These are phyloP conservation scores for Microcera coccophila DNA, from an alignment of 2,329 filamentous ascomycete species.

Conservation along the genomic window DNA sequence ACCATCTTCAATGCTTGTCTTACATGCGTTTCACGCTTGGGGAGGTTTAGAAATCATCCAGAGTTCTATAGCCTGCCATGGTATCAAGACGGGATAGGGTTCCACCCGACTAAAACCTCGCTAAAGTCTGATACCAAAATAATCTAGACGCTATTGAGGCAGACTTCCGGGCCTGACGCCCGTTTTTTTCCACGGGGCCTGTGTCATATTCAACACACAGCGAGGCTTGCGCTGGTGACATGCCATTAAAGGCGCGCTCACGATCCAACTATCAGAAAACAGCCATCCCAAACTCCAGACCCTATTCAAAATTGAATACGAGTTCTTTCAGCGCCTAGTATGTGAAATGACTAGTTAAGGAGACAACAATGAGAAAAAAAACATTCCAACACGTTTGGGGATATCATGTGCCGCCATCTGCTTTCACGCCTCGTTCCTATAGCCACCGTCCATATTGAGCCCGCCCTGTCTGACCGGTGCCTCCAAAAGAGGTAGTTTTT, in stretches of 20 bases:
- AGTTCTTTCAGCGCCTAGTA: constrained; percentile 23
- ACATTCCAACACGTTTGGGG: constrained; percentile 20
- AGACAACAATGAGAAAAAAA: constrained; percentile 5
- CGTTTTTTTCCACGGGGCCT: too few species aligned
- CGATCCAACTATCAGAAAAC: constrained; percentile 12
- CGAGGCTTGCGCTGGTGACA: constrained; percentile 1
- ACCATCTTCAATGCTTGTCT: too few species aligned
- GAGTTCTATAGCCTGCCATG: too few species aligned
- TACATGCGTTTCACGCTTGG: too few species aligned
- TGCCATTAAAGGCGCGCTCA: constrained; percentile 4
- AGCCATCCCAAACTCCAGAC: constrained; percentile 17
- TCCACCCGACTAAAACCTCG: too few species aligned
- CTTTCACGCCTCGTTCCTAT: constrained; percentile 22
- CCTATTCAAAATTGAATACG: constrained; percentile 16
- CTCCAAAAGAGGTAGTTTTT: constrained; percentile 20
- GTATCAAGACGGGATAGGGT: too few species aligned
- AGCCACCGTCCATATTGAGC: constrained; percentile 25
- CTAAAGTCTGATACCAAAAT: too few species aligned
- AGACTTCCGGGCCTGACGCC: too few species aligned
- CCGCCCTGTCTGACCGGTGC: constrained; percentile 29
- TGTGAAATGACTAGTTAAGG: constrained; percentile 17
- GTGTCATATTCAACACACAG: too few species aligned
- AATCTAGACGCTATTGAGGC: too few species aligned
- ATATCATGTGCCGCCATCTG: constrained; percentile 29
- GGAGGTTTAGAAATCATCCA: too few species aligned